These are phyloP conservation scores for Kockiozyma suomiensis DNA, from an alignment of 805 yeast genomes.

Conservation along the genomic window DNA sequence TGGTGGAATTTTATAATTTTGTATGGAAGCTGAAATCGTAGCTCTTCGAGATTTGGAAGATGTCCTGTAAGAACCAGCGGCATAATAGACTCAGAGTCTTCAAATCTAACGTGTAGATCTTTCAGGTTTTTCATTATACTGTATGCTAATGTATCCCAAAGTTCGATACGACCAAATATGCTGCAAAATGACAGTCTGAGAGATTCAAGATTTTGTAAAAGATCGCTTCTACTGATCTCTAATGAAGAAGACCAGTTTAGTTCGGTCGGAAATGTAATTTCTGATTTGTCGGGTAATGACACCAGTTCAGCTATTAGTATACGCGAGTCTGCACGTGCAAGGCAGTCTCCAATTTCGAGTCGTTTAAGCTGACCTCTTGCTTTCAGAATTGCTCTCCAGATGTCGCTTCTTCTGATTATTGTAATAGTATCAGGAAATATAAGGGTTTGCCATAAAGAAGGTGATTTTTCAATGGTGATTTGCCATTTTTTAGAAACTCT, in stretches of 20 bases:
- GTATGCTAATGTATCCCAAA: neutral
- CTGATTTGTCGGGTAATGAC: neutral
- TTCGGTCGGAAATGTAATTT: neutral
- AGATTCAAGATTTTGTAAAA: neutral
- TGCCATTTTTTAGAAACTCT: neutral
- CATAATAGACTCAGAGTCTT: neutral
- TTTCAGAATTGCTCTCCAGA: conserved; percentile 1
- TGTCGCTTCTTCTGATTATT: neutral
- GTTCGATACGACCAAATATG: neutral
- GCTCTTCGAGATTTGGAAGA: conserved; percentile 4
- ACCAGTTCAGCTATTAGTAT: neutral
- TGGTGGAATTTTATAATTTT: neutral
- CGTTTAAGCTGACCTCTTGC: neutral
- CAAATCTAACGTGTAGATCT: neutral
- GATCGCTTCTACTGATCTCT: neutral
- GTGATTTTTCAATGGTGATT: neutral
- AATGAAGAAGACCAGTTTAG: neutral
- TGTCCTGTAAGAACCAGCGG: neutral
- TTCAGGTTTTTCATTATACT: neutral
- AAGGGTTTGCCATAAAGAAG: neutral
- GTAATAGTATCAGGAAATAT: neutral
- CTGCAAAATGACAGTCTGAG: neutral
- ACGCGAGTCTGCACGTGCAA: neutral
- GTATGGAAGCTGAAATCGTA: neutral
- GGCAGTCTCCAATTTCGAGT: neutral